phyloP scores from a whole-genome alignment of 805 yeast species.

The Saccharomycodes ludwigii region DNA sequence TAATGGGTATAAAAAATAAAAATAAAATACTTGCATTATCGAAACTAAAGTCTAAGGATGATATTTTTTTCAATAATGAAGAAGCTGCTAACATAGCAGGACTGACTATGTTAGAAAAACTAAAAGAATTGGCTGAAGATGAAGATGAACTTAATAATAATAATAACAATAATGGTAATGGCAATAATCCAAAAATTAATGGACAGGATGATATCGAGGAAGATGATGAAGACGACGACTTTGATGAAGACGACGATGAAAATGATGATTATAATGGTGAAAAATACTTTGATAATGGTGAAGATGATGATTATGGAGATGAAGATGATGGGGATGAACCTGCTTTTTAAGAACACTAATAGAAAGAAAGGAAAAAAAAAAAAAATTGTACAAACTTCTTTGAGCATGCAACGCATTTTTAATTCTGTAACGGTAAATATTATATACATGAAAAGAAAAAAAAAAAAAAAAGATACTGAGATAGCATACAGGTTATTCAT shows the following conservation, averaged over 20 bases:
- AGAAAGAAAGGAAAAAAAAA: no score
- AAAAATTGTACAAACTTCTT: no score
- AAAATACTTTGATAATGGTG: conserved; percentile 34
- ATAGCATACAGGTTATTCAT: no score
- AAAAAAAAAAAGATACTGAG: no score
- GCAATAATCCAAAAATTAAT: conserved; percentile 13
- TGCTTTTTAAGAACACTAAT: conserved; percentile 37
- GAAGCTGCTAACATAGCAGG: conserved; percentile 19
- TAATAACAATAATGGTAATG: conserved; percentile 10
- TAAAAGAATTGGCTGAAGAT: conserved; percentile 37
- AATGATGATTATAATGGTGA: conserved; percentile 37
- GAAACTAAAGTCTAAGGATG: conserved; percentile 19
- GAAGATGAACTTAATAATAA: conserved; percentile 30
- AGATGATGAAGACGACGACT: conserved; percentile 45
- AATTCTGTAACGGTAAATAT: no score
- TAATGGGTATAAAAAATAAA: conserved; percentile 51
- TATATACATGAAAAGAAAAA: no score
- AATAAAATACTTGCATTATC: conserved; percentile 36
- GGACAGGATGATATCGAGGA: conserved; percentile 29
- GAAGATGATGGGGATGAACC: conserved; percentile 48
- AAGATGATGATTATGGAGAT: conserved; percentile 33
- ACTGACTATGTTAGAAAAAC: conserved; percentile 32
- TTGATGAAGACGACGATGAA: conserved; percentile 49
- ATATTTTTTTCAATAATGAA: conserved; percentile 14
- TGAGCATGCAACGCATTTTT: no score